Conservation (phyloP, 2,329 filamentous ascomycete genomes). For the Monosporascus sp. region DNA sequence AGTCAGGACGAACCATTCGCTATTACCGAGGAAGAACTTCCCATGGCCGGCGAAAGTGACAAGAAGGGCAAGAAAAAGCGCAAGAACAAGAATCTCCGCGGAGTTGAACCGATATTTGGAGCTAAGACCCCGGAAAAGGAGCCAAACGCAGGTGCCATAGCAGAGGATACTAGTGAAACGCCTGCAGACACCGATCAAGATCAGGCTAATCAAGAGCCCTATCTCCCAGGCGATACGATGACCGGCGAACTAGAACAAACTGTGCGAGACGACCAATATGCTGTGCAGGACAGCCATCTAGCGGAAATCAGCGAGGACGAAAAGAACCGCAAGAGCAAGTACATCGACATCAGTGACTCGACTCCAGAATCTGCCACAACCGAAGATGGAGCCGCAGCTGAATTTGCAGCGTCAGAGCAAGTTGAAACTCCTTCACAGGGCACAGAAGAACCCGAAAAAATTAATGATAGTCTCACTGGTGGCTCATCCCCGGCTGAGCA, state of each 20-base stretch:
- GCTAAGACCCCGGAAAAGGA: background rate
- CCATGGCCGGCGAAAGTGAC: constrained; percentile 20
- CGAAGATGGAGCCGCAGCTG: background rate
- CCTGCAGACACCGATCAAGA: background rate
- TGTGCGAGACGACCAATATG: background rate
- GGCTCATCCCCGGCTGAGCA: background rate
- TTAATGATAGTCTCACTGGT: background rate
- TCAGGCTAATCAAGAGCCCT: background rate
- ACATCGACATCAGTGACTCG: background rate
- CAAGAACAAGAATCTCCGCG: background rate
- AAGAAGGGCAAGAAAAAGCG: constrained; percentile 11
- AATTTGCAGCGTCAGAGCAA: background rate
- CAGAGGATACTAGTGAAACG: background rate
- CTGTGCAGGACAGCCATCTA: background rate
- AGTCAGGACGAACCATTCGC: constrained; percentile 10
- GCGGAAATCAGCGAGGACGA: background rate
- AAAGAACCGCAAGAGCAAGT: background rate
- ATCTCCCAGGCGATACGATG: background rate
- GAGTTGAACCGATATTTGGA: background rate
- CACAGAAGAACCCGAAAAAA: background rate
- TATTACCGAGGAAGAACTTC: constrained; percentile 14
- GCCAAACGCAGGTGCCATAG: background rate
- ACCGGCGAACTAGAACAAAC: background rate
- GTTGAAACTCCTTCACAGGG: background rate
- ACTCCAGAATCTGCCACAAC: background rate